Percentiles rank a stretch among this genome's conserved stretches.
phyloP scores from a whole-genome alignment of 2,329 filamentous ascomycete genomes.

The Fusarium robinianum region DNA sequence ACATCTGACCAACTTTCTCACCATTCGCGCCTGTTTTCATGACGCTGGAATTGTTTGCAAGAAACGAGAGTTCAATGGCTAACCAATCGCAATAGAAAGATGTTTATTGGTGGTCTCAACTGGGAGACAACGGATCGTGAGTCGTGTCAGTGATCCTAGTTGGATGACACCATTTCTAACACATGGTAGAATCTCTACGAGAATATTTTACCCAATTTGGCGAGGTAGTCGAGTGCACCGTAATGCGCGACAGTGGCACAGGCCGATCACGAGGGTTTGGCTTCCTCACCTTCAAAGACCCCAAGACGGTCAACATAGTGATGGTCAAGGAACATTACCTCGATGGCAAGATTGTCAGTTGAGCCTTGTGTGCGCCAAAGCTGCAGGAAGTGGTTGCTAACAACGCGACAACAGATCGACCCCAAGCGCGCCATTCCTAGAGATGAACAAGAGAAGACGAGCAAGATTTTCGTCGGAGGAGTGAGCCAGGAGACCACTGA shows the following conservation, averaged over 20 bases:
- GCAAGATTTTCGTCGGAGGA: conserved; percentile 98
- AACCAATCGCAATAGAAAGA: conserved; percentile 70
- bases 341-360: conserved; percentile 93
- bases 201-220: conserved; percentile 98
- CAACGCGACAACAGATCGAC: conserved; percentile 71
- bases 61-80: conserved; percentile 15
- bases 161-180: conserved; percentile 14
- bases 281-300: conserved; percentile 96
- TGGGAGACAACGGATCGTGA: conserved; percentile 99
- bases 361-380: background rate
- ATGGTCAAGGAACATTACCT: conserved; percentile 99
- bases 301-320: conserved; percentile 96
- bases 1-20: conserved; percentile 10
- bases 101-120: conserved; percentile 98
- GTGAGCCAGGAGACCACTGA: conserved; percentile 97
- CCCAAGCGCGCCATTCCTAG: conserved; percentile 96
- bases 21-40: conserved; percentile 3
- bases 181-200: conserved; percentile 78
- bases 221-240: conserved; percentile 95
- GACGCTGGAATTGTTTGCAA: conserved; percentile 7
- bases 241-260: conserved; percentile 97
- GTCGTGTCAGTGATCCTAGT: conserved; percentile 41
- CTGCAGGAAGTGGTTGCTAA: background rate
- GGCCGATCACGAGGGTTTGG: conserved; percentile 95
- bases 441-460: conserved; percentile 97